These are phyloP conservation scores for Wickerhamomyces xylosicus DNA, from an alignment of 805 yeast species.

Conservation along the genomic window DNA sequence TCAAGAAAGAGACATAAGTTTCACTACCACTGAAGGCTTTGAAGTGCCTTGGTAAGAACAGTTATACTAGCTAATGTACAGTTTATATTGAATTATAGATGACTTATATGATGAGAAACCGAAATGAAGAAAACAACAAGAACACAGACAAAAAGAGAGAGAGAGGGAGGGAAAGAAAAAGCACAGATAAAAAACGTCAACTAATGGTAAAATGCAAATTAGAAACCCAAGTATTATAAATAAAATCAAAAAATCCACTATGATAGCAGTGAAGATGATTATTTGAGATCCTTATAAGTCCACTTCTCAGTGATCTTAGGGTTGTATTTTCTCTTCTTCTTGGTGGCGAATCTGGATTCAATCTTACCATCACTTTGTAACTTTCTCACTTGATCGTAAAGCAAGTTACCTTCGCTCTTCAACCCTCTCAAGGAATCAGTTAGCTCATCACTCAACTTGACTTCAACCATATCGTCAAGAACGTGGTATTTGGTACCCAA, in stretches of 20 bases:
- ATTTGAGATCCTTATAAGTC: slow-evolving; percentile 85
- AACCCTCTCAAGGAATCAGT: slow-evolving; percentile 75
- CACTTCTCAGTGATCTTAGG: slow-evolving; percentile 83
- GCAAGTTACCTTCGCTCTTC: slow-evolving; percentile 83
- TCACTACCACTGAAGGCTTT: too few species aligned
- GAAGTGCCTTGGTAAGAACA: too few species aligned
- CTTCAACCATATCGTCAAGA: slow-evolving; percentile 42
- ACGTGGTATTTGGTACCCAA: slow-evolving; percentile 38
- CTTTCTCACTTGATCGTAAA: slow-evolving; percentile 72
- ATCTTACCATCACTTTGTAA: slow-evolving; percentile 80
- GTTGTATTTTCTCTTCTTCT: slow-evolving; percentile 55
- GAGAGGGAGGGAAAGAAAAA: too few species aligned
- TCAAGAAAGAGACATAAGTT: not conserved
- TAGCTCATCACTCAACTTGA: slow-evolving; percentile 83
- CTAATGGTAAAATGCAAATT: too few species aligned
- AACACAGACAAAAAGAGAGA: too few species aligned
- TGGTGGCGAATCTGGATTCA: slow-evolving; percentile 67
- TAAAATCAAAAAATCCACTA: not conserved
- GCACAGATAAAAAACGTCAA: too few species aligned
- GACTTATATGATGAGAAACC: too few species aligned
- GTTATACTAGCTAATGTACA: not conserved
- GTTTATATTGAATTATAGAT: not conserved
- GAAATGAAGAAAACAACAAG: too few species aligned
- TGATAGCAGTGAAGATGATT: not conserved
- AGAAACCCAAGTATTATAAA: too few species aligned